Percentiles rank a stretch among this genome's conserved stretches.
phyloP scores from a whole-genome alignment of 805 yeast genomes.

The Myxozyma geophila region DNA sequence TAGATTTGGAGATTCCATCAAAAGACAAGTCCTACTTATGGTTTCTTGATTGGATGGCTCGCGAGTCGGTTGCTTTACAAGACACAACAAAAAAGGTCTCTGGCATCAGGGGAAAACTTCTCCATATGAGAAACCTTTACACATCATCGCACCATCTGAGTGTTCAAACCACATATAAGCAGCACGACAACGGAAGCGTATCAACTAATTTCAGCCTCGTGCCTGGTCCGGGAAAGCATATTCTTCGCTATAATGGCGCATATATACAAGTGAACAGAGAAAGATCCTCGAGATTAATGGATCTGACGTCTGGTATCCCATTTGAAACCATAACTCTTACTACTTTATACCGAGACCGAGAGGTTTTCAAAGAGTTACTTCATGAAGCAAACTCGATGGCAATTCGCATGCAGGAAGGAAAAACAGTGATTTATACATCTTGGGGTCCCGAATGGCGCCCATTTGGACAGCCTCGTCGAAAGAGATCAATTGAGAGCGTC shows the following conservation, averaged over 20 bases:
- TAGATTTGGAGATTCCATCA: constrained; percentile 90
- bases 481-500: constrained; percentile 82
- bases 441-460: constrained; percentile 99
- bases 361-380: constrained; percentile 68
- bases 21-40: constrained; percentile 92
- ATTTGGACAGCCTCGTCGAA: constrained; percentile 92
- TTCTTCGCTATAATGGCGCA: constrained; percentile 83
- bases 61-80: constrained; percentile 26
- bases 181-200: constrained; percentile 91
- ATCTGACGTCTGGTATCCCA: constrained; percentile 88
- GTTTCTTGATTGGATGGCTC: constrained; percentile 92
- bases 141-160: constrained; percentile 66
- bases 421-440: constrained; percentile 88
- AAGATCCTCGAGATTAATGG: constrained; percentile 84
- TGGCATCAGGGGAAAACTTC: constrained; percentile 7
- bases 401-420: constrained; percentile 81
- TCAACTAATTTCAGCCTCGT: constrained; percentile 86
- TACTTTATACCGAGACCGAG: constrained; percentile 81
- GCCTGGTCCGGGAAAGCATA: constrained; percentile 96
- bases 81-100: neutral
- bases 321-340: constrained; percentile 95
- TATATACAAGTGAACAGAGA: constrained; percentile 88
- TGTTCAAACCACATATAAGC: constrained; percentile 83
- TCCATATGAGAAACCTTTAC: constrained; percentile 19
- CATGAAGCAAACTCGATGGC: constrained; percentile 87